These are phyloP conservation scores for Rusavskia elegans DNA, from an alignment of 495 filamentous ascomycete species.

Conservation along the genomic window DNA sequence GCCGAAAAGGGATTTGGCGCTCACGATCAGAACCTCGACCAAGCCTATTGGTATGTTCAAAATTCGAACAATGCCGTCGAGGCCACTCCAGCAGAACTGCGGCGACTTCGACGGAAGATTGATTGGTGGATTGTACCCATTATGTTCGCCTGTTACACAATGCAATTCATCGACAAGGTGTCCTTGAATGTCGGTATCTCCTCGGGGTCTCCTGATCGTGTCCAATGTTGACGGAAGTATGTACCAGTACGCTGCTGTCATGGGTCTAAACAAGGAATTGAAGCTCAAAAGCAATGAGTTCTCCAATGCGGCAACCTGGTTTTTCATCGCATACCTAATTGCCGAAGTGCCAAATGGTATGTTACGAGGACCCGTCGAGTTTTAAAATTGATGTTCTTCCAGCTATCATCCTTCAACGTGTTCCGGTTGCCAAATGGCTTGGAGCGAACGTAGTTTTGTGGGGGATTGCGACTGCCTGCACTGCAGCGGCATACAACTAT, in stretches of 20 bases:
- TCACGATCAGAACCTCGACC: neutral
- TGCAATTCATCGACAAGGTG: slow-evolving; percentile 56
- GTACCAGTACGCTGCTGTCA: slow-evolving; percentile 38
- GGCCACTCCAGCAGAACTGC: slow-evolving; percentile 15
- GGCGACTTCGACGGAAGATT: slow-evolving; percentile 29
- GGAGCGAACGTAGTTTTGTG: slow-evolving; percentile 37
- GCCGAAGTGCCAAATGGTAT: slow-evolving; percentile 38
- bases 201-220: neutral
- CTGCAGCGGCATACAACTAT: slow-evolving; percentile 37
- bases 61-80: neutral
- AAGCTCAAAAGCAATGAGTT: slow-evolving; percentile 36
- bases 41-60: neutral
- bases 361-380: neutral
- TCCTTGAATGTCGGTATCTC: slow-evolving; percentile 35
- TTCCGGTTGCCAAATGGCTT: slow-evolving; percentile 42
- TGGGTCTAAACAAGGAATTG: slow-evolving; percentile 36
- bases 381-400: neutral
- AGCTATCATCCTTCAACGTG: slow-evolving; percentile 29
- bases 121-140: slow-evolving; percentile 40
- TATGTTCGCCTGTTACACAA: slow-evolving; percentile 44
- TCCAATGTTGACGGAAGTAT: neutral
- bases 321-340: slow-evolving; percentile 39
- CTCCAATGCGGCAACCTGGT: slow-evolving; percentile 34
- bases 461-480: slow-evolving; percentile 42
- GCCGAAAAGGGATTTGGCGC: neutral